Conservation (phyloP, 169 alveolate genomes). For the Amoebophrya sp. region DNA sequence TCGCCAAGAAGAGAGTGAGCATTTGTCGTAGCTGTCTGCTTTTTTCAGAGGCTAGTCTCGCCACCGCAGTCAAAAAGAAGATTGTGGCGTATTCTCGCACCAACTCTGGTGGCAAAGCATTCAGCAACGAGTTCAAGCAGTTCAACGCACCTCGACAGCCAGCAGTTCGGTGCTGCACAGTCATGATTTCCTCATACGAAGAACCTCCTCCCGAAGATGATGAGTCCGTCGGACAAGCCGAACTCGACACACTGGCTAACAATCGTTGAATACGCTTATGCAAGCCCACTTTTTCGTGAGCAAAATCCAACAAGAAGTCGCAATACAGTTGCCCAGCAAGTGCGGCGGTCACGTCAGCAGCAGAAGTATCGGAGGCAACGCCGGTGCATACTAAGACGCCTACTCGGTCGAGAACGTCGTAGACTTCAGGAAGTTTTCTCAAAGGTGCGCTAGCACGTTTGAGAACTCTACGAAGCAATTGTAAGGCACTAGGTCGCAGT, state of each 20-base stretch:
- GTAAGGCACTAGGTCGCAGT: background rate
- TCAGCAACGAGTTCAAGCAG: background rate
- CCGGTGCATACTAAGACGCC: background rate
- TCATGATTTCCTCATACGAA: background rate
- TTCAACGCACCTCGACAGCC: background rate
- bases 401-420: background rate
- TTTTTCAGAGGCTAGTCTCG: background rate
- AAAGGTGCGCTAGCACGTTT: background rate
- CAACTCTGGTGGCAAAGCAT: background rate
- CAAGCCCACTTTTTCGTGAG: background rate
- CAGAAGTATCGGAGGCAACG: background rate
- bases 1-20: background rate
- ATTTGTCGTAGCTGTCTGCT: background rate
- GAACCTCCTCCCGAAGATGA: too few species aligned
- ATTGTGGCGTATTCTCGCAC: background rate
- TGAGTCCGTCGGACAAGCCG: too few species aligned
- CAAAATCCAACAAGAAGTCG: slow-evolving; percentile 14
- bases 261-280: background rate
- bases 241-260: background rate
- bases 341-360: background rate
- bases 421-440: background rate
- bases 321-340: background rate
- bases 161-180: background rate
- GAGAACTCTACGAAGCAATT: background rate
- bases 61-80: background rate